Conservation (phyloP, 805 yeast species). For the Wickerhamomyces rabaulensis region DNA sequence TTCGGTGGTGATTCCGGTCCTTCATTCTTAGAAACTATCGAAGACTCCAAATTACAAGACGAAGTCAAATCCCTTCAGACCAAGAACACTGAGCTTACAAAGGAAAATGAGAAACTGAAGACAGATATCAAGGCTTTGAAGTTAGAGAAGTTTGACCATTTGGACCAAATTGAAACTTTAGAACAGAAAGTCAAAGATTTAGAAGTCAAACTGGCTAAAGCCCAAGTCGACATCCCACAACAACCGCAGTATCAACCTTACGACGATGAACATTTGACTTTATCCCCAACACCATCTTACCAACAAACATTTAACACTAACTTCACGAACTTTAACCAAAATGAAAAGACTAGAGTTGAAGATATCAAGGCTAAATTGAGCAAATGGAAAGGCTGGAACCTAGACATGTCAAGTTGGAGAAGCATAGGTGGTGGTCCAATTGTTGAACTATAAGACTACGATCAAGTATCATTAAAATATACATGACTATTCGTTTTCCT, state of each 20-base stretch:
- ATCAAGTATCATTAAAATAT: neutral
- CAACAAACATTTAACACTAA: slow-evolving; percentile 14
- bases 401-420: slow-evolving; percentile 84
- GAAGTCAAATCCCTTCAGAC: slow-evolving; percentile 24
- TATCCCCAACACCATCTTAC: slow-evolving; percentile 20
- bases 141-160: slow-evolving; percentile 30
- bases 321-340: slow-evolving; percentile 15
- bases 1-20: slow-evolving; percentile 16
- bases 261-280: slow-evolving; percentile 16
- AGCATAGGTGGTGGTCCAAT: slow-evolving; percentile 62
- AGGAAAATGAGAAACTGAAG: slow-evolving; percentile 29
- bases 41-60: slow-evolving; percentile 18
- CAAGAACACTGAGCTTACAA: slow-evolving; percentile 19
- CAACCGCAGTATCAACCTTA: slow-evolving; percentile 16
- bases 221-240: slow-evolving; percentile 20
- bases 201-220: slow-evolving; percentile 18
- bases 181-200: slow-evolving; percentile 23
- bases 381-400: slow-evolving; percentile 80
- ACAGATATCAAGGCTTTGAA: slow-evolving; percentile 32
- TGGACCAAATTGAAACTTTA: slow-evolving; percentile 29
- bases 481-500: slow-evolving; percentile 3
- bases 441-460: slow-evolving; percentile 35
- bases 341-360: slow-evolving; percentile 34
- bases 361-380: slow-evolving; percentile 52
- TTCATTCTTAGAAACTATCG: slow-evolving; percentile 24